Evolutionary conservation across 805 yeast genomes (phyloP).

Genomic region (Candida sphagnicola): DNA sequence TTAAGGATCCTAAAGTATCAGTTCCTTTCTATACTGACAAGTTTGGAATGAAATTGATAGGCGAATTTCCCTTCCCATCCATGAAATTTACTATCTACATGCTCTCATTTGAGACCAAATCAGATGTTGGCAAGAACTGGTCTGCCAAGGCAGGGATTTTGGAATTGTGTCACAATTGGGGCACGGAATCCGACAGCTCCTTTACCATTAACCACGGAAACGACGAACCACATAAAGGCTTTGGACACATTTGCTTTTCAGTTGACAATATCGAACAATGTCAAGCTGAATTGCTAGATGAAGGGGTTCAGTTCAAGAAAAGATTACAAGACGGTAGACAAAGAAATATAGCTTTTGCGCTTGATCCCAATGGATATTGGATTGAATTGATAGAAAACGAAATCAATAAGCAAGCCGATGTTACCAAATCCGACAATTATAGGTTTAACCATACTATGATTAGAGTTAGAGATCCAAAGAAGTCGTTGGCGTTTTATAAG

Average conservation of each 20-base stretch:
- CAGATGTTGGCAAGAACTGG: constrained; percentile 34
- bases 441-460: constrained; percentile 89
- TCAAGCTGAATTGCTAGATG: constrained; percentile 53
- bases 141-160: constrained; percentile 62
- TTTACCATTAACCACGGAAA: constrained; percentile 77
- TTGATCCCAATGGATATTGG: constrained; percentile 98
- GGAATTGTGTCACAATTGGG: constrained; percentile 81
- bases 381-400: constrained; percentile 74
- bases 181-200: constrained; percentile 54
- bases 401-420: constrained; percentile 35
- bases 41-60: constrained; percentile 68
- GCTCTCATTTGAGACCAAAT: constrained; percentile 53
- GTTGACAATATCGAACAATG: constrained; percentile 71
- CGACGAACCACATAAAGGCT: constrained; percentile 79
- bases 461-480: constrained; percentile 79
- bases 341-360: constrained; percentile 86
- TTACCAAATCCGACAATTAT: constrained; percentile 37
- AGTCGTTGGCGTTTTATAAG: constrained; percentile 73
- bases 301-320: constrained; percentile 77
- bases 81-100: constrained; percentile 64
- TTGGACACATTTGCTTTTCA: constrained; percentile 89
- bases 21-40: constrained; percentile 68
- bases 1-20: constrained; percentile 74
- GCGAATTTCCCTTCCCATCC: constrained; percentile 48
- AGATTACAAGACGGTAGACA: constrained; percentile 87